A percentile compares a stretch with the other conserved stretches of the same genome.
These are phyloP conservation scores for Suaeda aralocaspica DNA, from an alignment of 148 eudicot species.

Conservation along the genomic window DNA sequence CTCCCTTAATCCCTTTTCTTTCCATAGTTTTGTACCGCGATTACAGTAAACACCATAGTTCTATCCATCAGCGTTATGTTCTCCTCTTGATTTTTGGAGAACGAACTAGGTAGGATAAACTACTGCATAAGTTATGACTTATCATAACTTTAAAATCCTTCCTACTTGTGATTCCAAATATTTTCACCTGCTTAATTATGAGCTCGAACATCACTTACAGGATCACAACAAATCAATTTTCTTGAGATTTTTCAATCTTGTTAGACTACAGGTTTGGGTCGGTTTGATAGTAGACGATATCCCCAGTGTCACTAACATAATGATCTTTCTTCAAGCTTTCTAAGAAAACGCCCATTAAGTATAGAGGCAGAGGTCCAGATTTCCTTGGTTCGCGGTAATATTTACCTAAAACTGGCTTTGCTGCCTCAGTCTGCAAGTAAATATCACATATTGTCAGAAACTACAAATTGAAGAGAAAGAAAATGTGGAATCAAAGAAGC, in stretches of 20 bases:
- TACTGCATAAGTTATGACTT: background rate
- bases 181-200: background rate
- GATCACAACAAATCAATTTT: conserved; percentile 20
- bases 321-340: conserved; percentile 64
- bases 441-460: conserved; percentile 11
- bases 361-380: conserved; percentile 57
- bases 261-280: conserved; percentile 37
- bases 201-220: background rate
- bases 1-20: background rate
- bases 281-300: conserved; percentile 59
- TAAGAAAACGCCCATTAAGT: conserved; percentile 44
- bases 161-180: background rate
- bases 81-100: conserved; percentile 1
- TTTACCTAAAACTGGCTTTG: conserved; percentile 64
- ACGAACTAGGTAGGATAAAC: background rate
- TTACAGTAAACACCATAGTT: background rate
- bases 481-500: too few species aligned
- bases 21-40: background rate
- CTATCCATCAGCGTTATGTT: background rate
- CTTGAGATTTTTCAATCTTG: background rate
- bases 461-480: background rate
- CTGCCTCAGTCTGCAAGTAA: conserved; percentile 61
- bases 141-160: conserved; percentile 3
- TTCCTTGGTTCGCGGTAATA: conserved; percentile 60
- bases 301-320: conserved; percentile 70